Base-by-base conservation (phyloP, 78 protist species). In the Neovahlkampfia damariscottae region DNA sequence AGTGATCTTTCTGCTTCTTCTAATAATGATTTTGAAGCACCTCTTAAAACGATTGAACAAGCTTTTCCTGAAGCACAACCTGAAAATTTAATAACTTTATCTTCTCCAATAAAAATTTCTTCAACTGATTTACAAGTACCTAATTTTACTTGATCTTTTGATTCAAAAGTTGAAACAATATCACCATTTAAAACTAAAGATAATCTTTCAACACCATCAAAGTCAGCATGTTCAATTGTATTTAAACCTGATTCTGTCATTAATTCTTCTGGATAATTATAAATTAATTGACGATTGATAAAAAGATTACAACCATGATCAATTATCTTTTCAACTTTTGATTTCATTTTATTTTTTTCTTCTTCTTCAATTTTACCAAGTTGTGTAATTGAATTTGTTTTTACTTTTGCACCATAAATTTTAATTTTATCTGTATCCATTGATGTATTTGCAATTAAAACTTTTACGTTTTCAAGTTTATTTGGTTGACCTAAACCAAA, bases 361-460 rank as follows among this genome's bases (percentile, higher is more conserved):
- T 96, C 99, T 32, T 40, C 79, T 72, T 97, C 99, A 0, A 97
- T 79, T 41, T 94, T 96, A 3, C 96, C 90, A 1, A 97, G 82
- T 41, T 87, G 72, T 29, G 72, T 85, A 70, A 88, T 76, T 8
- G 85, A 62, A 41, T 87, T 88, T 29, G 87, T 89, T 70, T 91
- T 88, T 35, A 84, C 94, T 27, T 41, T 59, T 5, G 96, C 83
- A 32, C 98, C 97, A 69, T 86, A 90, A 81, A 98, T 94, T 90
- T 98, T 98, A 83, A 98, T 84, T 84, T 96, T 98, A 86, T 98
- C 99, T 10, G 98, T 91, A 88, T 98, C 99, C 99, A 98, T 93
- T 30, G 84, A 19, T 6, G 99, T 96, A 94, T 98, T 96, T 72
- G 98, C 99, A 32, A 98, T 77, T 32, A 98, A 36, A 67, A 98